Base-by-base conservation (phyloP, 352 stramenopile genomes). In the Hyaloperonospora arabidopsidis region DNA sequence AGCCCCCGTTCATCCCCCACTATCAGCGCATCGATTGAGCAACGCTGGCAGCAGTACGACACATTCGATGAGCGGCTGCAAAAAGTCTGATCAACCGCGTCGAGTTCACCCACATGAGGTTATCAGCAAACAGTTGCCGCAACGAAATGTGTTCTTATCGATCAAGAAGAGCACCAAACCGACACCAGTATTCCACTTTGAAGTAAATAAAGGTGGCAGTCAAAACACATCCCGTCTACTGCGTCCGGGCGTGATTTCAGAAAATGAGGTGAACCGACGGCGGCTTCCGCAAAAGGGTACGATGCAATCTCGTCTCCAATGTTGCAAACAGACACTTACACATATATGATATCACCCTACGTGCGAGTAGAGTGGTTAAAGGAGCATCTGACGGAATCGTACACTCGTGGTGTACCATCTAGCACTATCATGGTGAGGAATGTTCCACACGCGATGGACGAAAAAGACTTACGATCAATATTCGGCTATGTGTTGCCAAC, bases 181-280 rank as follows among this genome's bases (percentile, higher is more conserved):
- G 22, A 56, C 46, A 0, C 60, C 45, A 25, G 65, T 57, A 40
- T 79, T 79, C 54, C 57, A 63, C 25, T 45, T 65, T 46, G 57
- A 46, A 19, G 18, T n/a, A 34, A 35, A 49, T 28, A 43, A 18
- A 44, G 7, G 28, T 34, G 46, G 6, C 13, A 18, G 23, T n/a
- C 6, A 54, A 2, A 2, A 39, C 15, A 6, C 15, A 18, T 34
- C 46, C 5, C 53, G 56, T 51, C 36, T 45, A 41, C 46, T 25
- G 25, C 65, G 61, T 19, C 74, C 67, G 15, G 79, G 77, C 19
- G 74, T 89, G 5, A 87, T 89, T 28, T 84, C 79, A 2, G 54
- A 72, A 23, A 64, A 48, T 5, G 82, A 89, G 47, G 56, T 89
- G n/a, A 59, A 70, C 18, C 70, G 61, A 1, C 68, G 69, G n/a